These are phyloP conservation scores for Solanum piurae DNA, from an alignment of 257 asterid genomes.

Conservation along the genomic window DNA sequence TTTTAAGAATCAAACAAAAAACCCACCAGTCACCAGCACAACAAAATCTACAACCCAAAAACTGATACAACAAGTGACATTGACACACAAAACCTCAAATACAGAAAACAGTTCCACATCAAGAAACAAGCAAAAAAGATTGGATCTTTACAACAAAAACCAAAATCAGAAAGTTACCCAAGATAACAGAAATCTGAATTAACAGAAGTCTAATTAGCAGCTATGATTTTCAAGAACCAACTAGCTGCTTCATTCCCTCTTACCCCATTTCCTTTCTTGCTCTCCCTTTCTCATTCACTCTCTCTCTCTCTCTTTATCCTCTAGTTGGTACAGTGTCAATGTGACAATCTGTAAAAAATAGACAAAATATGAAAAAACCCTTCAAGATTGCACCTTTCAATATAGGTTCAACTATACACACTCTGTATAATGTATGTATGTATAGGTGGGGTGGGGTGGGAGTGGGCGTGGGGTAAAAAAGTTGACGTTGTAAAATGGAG, in stretches of 20 bases:
- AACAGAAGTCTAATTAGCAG: conserved; percentile 46
- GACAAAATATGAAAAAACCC: background rate
- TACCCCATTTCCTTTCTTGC: conserved; percentile 33
- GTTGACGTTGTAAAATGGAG: background rate
- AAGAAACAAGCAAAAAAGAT: background rate
- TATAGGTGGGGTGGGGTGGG: background rate
- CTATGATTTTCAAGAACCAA: conserved; percentile 36
- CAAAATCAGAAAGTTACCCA: background rate
- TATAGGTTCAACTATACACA: background rate
- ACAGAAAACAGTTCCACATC: background rate
- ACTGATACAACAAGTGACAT: background rate
- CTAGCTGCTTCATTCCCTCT: conserved; percentile 39
- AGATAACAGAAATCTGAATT: background rate
- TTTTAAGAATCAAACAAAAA: background rate
- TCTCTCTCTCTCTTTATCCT: background rate
- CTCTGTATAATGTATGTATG: background rate
- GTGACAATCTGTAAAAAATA: conserved; percentile 22
- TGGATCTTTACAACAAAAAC: background rate
- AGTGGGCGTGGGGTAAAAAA: background rate
- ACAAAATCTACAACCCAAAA: background rate
- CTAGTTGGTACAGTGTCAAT: conserved; percentile 25
- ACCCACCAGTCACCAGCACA: background rate
- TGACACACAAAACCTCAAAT: background rate
- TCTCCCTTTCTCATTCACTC: background rate
- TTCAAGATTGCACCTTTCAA: conserved; percentile 1